Evolutionary conservation across 768 basidiomycete species (phyloP), one percentile per base, ranked within the genome.

Genomic region (Russula compacta): DNA sequence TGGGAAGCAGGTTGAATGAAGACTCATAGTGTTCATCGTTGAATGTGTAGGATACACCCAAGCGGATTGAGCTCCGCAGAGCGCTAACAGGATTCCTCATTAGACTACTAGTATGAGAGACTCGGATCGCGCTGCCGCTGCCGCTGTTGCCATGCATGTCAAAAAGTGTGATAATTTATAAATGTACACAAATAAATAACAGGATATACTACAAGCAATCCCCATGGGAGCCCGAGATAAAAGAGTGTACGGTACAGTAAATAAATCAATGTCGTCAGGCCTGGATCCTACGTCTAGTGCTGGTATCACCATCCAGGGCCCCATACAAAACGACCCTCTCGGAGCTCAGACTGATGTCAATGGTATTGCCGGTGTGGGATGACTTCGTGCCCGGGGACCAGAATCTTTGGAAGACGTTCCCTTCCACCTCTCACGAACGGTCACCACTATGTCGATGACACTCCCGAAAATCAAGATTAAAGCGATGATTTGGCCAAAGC

Each of bases 401-500:
- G n/a, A n/a, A n/a, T 43, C 43, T 7, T 35, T 1, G n/a, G 50
- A 21, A 35, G 35, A 11, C 11, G 5, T 47, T 53, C 24, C 10
- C 14, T 35, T 47, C 49, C 15, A 15, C 56, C 56, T 12, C 38
- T 44, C 38, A 12, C 38, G 14, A 33, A 58, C 3, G 6, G 38
- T 19, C 32, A 42, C 56, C 21, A 29, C 39, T 6, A 53, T n/a
- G 19, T 58, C 56, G 29, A 62, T 14, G 5, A 62, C 6, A 42
- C 19, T 53, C 19, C 48, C 50, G 5, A 58, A 14, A 38, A 47
- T 36, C 24, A 61, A 39, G 42, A 51, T 19, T 1, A 61, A 10
- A 7, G 61, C 5, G 15, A 58, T 36, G 21, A 62, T 58, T 53
- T 62, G 61, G 11, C 56, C 61, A 46, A 61, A 61, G 8, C 55